Conservation (phyloP, 2,329 filamentous ascomycete species). For the Cladobotryum mycophilum region DNA sequence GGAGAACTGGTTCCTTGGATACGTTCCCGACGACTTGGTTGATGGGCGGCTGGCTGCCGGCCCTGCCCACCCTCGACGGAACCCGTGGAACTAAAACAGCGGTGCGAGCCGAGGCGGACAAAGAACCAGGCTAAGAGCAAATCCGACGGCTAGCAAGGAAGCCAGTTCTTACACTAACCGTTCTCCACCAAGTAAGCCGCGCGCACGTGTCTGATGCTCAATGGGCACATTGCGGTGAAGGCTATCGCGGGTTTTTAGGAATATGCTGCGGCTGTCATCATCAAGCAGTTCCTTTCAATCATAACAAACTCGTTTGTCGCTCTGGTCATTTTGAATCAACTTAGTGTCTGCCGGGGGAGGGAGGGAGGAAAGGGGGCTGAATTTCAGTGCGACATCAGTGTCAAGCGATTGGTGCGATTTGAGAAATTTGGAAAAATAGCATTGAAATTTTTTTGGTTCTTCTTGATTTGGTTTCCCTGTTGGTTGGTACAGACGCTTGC, state of each 20-base stretch:
- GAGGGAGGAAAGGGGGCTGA: too few species aligned
- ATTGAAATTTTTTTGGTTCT: not conserved
- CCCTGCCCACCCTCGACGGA: constrained; percentile 16
- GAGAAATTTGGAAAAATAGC: not conserved
- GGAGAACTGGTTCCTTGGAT: constrained; percentile 1
- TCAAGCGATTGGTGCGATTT: not conserved
- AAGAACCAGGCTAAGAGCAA: constrained; percentile 26
- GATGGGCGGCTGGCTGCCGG: constrained; percentile 19
- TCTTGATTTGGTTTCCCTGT: not conserved
- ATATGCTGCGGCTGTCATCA: not conserved
- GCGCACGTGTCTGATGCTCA: constrained; percentile 32
- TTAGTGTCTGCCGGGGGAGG: too few species aligned
- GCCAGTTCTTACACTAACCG: constrained; percentile 16
- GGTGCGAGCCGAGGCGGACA: constrained; percentile 33
- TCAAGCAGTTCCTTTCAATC: not conserved
- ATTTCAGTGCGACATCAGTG: not conserved
- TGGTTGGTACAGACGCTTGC: constrained; percentile 11
- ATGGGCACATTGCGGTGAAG: constrained; percentile 21
- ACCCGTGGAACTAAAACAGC: constrained; percentile 23
- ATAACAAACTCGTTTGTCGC: not conserved
- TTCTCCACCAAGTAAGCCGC: constrained; percentile 18
- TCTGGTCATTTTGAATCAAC: not conserved
- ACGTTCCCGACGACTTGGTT: constrained; percentile 15
- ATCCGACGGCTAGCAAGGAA: constrained; percentile 22
- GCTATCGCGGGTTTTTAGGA: not conserved